Percentiles rank a stretch among this genome's conserved stretches.
These are phyloP conservation scores for Noccaea caerulescens DNA, from an alignment of 345 rosid species.

Conservation along the genomic window DNA sequence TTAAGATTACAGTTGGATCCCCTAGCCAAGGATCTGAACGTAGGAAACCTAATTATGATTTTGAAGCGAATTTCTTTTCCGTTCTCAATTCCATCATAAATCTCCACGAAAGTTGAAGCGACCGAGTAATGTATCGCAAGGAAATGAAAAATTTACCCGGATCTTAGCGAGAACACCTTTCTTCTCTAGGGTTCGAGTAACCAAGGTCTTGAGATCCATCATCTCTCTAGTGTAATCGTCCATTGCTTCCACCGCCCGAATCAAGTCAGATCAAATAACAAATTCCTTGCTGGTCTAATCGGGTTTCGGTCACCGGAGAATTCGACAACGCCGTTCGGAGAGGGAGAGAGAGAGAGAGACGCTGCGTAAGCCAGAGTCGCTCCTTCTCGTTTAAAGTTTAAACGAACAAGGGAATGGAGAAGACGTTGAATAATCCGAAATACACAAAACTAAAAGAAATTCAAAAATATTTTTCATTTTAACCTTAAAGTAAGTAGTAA, in stretches of 20 bases:
- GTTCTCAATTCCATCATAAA: neutral
- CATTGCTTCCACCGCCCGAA: conserved; percentile 46
- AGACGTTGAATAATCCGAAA: neutral
- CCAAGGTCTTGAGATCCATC: conserved; percentile 99
- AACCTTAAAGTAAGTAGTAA: too few species aligned
- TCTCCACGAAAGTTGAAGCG: too few species aligned
- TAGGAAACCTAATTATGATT: conserved; percentile 16
- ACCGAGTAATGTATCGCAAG: neutral
- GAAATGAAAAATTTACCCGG: conserved; percentile 60
- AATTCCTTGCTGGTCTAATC: neutral
- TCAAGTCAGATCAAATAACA: conserved; percentile 1
- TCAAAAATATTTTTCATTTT: neutral
- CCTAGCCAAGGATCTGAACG: neutral
- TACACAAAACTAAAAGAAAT: neutral
- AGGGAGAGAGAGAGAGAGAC: conserved; percentile 17
- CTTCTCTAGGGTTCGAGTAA: conserved; percentile 97
- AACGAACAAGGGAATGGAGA: conserved; percentile 6
- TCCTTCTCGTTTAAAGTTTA: neutral
- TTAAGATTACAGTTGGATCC: neutral
- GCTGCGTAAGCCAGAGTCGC: conserved; percentile 8
- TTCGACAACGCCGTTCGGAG: conserved; percentile 10
- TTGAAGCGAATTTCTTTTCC: conserved; percentile 14
- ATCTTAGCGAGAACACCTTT: conserved; percentile 99
- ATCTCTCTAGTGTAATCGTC: conserved; percentile 98
- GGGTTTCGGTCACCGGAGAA: conserved; percentile 10